These are phyloP conservation scores for Daldinia sp. DNA, from an alignment of 2,329 filamentous ascomycete species.

Conservation along the genomic window DNA sequence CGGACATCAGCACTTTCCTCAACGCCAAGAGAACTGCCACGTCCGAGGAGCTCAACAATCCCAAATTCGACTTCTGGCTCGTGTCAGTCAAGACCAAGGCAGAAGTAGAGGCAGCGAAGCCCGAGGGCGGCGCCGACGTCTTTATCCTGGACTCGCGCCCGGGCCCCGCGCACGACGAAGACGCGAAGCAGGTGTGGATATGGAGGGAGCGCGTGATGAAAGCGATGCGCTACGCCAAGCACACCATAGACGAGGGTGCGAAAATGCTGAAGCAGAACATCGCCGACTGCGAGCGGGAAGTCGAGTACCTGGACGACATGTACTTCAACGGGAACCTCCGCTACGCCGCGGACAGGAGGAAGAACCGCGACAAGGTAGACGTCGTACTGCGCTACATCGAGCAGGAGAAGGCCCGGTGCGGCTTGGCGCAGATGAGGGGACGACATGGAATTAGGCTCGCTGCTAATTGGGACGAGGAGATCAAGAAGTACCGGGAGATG, in stretches of 20 bases:
- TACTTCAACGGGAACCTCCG: neutral
- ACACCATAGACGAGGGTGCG: neutral
- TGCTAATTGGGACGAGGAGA: constrained; percentile 14
- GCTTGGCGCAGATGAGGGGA: constrained; percentile 18
- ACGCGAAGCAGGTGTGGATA: constrained; percentile 13
- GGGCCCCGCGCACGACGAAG: neutral
- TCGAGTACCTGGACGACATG: neutral
- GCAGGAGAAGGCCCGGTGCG: constrained; percentile 12
- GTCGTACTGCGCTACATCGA: neutral
- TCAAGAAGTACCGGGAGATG: constrained; percentile 10
- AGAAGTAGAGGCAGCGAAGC: neutral
- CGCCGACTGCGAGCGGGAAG: neutral
- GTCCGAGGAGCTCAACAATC: constrained; percentile 8
- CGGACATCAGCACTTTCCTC: neutral
- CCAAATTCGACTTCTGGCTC: constrained; percentile 16
- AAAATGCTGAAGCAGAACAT: neutral
- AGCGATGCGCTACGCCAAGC: neutral
- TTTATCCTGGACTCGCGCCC: constrained; percentile 19
- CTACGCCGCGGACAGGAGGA: fast-evolving
- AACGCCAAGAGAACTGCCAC: neutral
- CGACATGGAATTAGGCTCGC: neutral
- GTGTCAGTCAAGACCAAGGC: neutral
- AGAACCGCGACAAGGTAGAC: constrained; percentile 12
- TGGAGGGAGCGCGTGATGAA: constrained; percentile 7
- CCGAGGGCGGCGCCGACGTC: neutral